phyloP scores from a whole-genome alignment of 208 protist species.

The Crithidia thermophila region DNA sequence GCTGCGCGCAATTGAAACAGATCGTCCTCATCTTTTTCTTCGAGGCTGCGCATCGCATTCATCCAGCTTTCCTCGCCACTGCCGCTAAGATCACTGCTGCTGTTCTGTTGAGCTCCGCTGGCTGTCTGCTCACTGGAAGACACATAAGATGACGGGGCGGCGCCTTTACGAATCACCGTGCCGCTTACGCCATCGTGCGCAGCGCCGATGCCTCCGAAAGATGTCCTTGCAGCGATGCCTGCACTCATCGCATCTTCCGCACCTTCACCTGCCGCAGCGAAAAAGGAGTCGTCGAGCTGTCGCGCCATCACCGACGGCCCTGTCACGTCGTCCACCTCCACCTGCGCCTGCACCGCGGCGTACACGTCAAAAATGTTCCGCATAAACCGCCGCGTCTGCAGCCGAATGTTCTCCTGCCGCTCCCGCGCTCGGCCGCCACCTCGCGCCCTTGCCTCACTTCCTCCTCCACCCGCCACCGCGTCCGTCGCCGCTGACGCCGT shows the following conservation, averaged over 20 bases:
- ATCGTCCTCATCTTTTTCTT: slow-evolving; percentile 6
- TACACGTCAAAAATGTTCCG: slow-evolving; percentile 23
- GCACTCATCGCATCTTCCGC: not conserved
- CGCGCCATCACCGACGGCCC: slow-evolving; percentile 25
- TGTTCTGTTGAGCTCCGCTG: too few relatives aligned
- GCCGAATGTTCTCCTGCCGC: slow-evolving; percentile 18
- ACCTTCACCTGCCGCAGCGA: not conserved
- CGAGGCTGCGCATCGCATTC: slow-evolving; percentile 13
- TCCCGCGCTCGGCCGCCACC: slow-evolving; percentile 24
- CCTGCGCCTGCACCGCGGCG: slow-evolving; percentile 16
- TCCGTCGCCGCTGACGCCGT: not conserved
- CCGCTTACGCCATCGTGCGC: not conserved
- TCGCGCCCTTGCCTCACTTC: not conserved
- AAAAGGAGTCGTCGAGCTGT: too few relatives aligned
- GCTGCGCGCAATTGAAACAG: not conserved
- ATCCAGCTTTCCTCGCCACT: slow-evolving; percentile 8
- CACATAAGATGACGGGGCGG: too few relatives aligned
- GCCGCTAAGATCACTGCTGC: not conserved
- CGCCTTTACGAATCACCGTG: not conserved
- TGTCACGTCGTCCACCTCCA: slow-evolving; percentile 27
- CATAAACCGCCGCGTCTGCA: slow-evolving; percentile 17
- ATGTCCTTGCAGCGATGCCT: not conserved
- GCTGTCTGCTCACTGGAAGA: not conserved
- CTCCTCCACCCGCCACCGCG: not conserved
- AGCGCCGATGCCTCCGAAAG: not conserved